Percentiles rank a stretch among this genome's conserved stretches.
Conservation (phyloP, 345 rosid species). For the Erysimum cheiranthoides region DNA sequence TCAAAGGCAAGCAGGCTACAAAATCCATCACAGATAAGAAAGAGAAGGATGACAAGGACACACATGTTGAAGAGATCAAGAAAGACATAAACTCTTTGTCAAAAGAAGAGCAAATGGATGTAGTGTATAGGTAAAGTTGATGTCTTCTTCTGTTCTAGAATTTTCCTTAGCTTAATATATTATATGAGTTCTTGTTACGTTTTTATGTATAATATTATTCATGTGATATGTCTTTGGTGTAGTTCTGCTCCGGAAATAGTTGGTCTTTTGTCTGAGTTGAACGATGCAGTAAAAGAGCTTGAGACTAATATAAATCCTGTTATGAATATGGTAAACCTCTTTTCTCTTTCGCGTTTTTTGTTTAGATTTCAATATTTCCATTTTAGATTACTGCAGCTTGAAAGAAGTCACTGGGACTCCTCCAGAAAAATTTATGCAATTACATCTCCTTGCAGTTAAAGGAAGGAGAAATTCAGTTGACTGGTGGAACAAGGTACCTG, state of each 20-base stretch:
- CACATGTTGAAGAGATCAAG: constrained; percentile 60
- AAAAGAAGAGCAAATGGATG: constrained; percentile 87
- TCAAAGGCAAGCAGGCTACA: constrained; percentile 45
- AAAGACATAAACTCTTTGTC: constrained; percentile 82
- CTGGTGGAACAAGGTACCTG: constrained; percentile 67
- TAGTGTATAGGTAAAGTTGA: constrained; percentile 66
- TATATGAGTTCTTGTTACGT: background rate
- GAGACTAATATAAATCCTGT: constrained; percentile 74
- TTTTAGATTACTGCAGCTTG: background rate
- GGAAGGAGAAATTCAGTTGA: constrained; percentile 48
- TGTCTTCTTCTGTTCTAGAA: background rate
- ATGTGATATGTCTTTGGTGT: constrained; percentile 34
- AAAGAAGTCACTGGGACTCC: background rate
- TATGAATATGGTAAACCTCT: constrained; percentile 59
- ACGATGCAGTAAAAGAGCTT: constrained; percentile 72
- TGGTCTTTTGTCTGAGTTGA: constrained; percentile 83
- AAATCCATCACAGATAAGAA: constrained; percentile 44
- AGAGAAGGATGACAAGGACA: constrained; percentile 40
- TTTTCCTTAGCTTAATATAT: constrained; percentile 10
- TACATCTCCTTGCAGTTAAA: constrained; percentile 55
- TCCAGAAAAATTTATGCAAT: constrained; percentile 13
- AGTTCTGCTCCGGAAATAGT: constrained; percentile 96
- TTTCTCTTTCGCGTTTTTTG: background rate
- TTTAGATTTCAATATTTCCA: constrained; percentile 12
- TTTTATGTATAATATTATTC: constrained; percentile 1